Percentiles rank a stretch among this genome's conserved stretches.
Evolutionary conservation across 2,329 filamentous ascomycete genomes (phyloP).

Genomic region (Nannizziopsis arthrosporioides): DNA sequence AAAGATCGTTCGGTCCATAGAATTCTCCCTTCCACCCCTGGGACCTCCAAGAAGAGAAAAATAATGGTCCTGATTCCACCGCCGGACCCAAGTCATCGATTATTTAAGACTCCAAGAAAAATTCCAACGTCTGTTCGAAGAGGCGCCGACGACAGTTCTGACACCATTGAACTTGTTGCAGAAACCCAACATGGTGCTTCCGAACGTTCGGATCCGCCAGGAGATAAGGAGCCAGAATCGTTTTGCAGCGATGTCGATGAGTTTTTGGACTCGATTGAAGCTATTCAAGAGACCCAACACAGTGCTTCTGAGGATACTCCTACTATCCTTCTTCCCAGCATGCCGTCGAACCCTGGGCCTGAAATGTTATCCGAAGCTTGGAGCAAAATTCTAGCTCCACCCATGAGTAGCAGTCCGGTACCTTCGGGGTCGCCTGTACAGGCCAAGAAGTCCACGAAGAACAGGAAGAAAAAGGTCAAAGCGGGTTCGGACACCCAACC

Average conservation of each 20-base stretch:
- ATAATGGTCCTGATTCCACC: conserved; percentile 1
- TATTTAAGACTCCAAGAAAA: not conserved
- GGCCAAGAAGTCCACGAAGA: not conserved
- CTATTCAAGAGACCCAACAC: conserved; percentile 7
- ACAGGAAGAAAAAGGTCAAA: conserved; percentile 1
- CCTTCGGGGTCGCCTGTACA: conserved; percentile 12
- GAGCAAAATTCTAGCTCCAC: conserved; percentile 30
- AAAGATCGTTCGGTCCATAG: not conserved
- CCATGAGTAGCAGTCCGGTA: conserved; percentile 27
- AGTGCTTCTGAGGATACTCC: conserved; percentile 8
- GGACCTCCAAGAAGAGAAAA: conserved; percentile 6
- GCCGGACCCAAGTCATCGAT: not conserved
- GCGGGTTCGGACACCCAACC: not conserved
- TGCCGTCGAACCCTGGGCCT: conserved; percentile 9
- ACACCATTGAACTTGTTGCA: too few relatives aligned
- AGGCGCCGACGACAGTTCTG: too few relatives aligned
- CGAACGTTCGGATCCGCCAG: too few relatives aligned
- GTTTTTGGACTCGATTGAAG: not conserved
- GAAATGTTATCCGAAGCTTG: conserved; percentile 18
- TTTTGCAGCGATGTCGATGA: not conserved
- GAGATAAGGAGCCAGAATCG: too few relatives aligned
- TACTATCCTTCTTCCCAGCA: conserved; percentile 9
- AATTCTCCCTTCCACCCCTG: not conserved
- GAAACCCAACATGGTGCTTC: too few relatives aligned
- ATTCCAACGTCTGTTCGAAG: not conserved